Evolutionary conservation across 2,329 filamentous ascomycete species (phyloP), one percentile per base, ranked within the genome.

Genomic region (Diaporthe nobilis): DNA sequence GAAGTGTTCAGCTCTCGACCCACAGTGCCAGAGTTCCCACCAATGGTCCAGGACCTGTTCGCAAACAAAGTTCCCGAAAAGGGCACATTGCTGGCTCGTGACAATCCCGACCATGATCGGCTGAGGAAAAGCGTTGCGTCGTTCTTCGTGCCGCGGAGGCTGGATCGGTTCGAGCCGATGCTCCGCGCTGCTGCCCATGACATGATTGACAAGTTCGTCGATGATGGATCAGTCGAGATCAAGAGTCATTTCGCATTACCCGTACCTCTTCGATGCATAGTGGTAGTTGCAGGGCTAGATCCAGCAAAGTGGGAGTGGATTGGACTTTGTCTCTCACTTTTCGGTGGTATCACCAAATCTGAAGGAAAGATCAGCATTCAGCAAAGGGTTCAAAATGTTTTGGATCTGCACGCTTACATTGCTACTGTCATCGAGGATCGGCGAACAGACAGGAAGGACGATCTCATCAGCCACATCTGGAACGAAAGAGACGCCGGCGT

Each of bases 131-230:
- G 58, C 37, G 37, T 63, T 3, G 58, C 58, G 12, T 63, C 58
- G n/a, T 63, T 63, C 39, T 63, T 63, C 12, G 37, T 63, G 37
- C 58, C 37, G 5, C 6, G 58, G 37, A 63, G 58, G 58, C n/a
- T 63, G 37, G 58, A 63, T 7, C 58, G 58, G 1, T 63, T 63
- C n/a, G 58, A 63, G 58, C 58, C 58, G 13, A 63, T 63, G 58
- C 58, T 63, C 13, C 58, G 37, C 10, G 58, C 58, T 10, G 58
- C 58, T 42, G 58, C 58, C 6, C 58, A 63, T 28, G 58, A 63
- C 39, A 63, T 63, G 58, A 13, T 63, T 9, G 58, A 63, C n/a
- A 44, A 63, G 15, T 63, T 63, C 3, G n/a, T 63, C 4, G 39
- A 44, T 28, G 22, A 44, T 28, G 58, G 58, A 17, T 63, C 58